Evolutionary conservation across 2,329 filamentous ascomycete genomes (phyloP), one percentile per base, ranked within the genome.

Genomic region (Colletotrichum filicis): DNA sequence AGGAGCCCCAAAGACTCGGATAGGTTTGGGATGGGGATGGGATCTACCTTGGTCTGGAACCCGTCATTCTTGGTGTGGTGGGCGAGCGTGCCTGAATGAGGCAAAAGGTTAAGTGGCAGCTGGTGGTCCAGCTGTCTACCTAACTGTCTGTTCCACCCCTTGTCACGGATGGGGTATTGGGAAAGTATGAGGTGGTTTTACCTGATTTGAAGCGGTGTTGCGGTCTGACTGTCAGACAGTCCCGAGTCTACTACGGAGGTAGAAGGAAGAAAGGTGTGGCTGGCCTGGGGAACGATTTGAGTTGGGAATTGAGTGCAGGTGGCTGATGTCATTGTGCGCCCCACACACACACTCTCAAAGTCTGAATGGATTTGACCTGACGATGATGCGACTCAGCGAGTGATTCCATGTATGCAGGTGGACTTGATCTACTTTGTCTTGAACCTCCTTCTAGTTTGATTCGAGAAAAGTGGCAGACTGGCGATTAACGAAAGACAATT

Each of bases 291-390:
- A 35, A 35, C 32, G 42, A 49, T 22, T 49, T 22, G 42, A 49
- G 42, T 9, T 22, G 19, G 2, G 19, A 12, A 14, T 4, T 7
- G 12, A 26, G 8, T 19, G 6, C 5, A 12, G 12, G 26, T 49
- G 59, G 24, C 46, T 64, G 61, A 64, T 64, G 61, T 64, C 61
- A 64, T 64, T 53, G 28, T 53, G 28, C 30, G 19, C 46, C 28
- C n/a, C 12, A 14, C 55, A 9, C 7, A 49, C 42, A 24, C 26
- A 8, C 19, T 5, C 19, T 22, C 3, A 19, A 22, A 26, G 9
- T 55, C 9, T 11, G 49, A 26, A 55, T 26, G 32, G 60, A 12
- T 53, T 42, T 42, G 37, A 42, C 37, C 37, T 42, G 60, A 35
- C 42, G 37, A 35, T 32, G 26, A 49, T 49, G 42, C 24, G 59